These are phyloP conservation scores for Psilocybe sp. DNA, from an alignment of 768 basidiomycete species.

Conservation along the genomic window DNA sequence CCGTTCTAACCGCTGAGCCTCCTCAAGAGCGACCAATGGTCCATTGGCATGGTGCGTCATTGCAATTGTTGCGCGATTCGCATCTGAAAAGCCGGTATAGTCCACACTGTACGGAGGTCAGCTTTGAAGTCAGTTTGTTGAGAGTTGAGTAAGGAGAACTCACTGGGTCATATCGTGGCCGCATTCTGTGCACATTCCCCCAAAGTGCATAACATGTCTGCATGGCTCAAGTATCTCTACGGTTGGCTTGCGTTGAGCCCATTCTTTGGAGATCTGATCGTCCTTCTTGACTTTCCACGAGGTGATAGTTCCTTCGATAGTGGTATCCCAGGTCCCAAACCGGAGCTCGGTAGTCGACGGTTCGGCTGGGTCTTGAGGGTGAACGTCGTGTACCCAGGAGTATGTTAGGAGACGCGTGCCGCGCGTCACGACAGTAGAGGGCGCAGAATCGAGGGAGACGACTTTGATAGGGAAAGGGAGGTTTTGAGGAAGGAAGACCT, in stretches of 20 bases:
- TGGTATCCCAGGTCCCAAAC: constrained; percentile 89
- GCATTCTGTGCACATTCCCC: constrained; percentile 90
- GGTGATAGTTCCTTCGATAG: constrained; percentile 76
- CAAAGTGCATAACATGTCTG: constrained; percentile 90
- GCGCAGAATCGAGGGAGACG: constrained; percentile 57
- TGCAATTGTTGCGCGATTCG: constrained; percentile 83
- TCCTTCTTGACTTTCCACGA: constrained; percentile 68
- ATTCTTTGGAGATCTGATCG: constrained; percentile 58
- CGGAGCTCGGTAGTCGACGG: constrained; percentile 55
- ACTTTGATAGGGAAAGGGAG: constrained; percentile 88
- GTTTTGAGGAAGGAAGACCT: constrained; percentile 69
- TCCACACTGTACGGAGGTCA: constrained; percentile 48
- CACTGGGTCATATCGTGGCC: constrained; percentile 95
- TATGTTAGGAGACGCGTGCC: constrained; percentile 83
- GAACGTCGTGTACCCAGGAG: constrained; percentile 61
- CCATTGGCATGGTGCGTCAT: constrained; percentile 94
- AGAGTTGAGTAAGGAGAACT: constrained; percentile 23
- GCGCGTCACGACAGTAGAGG: constrained; percentile 49
- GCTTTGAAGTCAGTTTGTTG: constrained; percentile 7
- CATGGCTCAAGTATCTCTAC: constrained; percentile 85
- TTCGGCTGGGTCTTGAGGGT: constrained; percentile 33
- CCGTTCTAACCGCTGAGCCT: constrained; percentile 85
- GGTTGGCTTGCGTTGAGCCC: constrained; percentile 58
- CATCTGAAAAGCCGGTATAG: constrained; percentile 86
- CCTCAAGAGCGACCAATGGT: constrained; percentile 88